phyloP scores from a whole-genome alignment of 139 green algal species.

The Haematococcus sp. region DNA sequence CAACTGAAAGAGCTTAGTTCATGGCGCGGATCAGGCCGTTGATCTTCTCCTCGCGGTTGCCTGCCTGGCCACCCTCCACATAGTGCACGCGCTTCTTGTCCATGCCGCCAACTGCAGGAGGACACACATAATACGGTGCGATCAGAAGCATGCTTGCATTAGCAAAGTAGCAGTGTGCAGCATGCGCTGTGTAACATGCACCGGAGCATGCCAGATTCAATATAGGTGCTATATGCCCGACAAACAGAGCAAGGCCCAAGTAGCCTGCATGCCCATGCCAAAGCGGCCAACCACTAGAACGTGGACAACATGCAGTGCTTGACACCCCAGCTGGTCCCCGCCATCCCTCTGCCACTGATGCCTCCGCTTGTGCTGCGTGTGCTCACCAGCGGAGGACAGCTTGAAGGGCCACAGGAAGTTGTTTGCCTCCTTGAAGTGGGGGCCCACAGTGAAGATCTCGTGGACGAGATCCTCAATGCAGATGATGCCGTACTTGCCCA shows the following conservation, averaged over 20 bases:
- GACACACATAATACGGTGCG: no score
- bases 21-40: constrained; percentile 93
- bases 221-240: no score
- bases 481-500: constrained; percentile 95
- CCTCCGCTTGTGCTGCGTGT: no score
- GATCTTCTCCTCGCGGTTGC: constrained; percentile 96
- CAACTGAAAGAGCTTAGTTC: constrained; percentile 72
- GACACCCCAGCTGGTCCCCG: no score
- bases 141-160: background rate
- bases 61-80: constrained; percentile 96
- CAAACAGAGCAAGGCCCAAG: no score
- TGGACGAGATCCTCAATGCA: constrained; percentile 99
- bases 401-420: constrained; percentile 99
- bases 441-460: constrained; percentile 94
- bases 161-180: no score
- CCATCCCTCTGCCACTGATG: no score
- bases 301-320: no score
- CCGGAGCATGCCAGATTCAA: no score
- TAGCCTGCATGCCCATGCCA: no score
- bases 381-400: constrained; percentile 68
- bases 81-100: constrained; percentile 96
- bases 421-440: constrained; percentile 94
- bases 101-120: constrained; percentile 70
- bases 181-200: no score
- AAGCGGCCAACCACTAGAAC: no score